phyloP scores from a whole-genome alignment of 805 yeast species.

The Saccharomycopsis malanga region DNA sequence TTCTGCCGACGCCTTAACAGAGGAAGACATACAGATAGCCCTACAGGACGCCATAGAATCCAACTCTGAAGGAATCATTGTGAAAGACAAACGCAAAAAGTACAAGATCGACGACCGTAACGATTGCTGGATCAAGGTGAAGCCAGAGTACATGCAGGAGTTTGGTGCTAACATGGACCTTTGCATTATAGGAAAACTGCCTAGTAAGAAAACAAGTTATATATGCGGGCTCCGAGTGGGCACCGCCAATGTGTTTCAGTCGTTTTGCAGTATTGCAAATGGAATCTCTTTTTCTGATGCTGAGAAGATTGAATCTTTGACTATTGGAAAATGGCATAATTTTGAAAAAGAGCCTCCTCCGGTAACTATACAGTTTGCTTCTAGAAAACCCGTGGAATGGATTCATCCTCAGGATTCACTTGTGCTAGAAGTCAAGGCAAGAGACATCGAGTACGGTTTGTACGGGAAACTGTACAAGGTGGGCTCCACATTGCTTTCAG shows the following conservation, averaged over 20 bases:
- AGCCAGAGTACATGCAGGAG: slow-evolving; percentile 82
- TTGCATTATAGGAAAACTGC: slow-evolving; percentile 69
- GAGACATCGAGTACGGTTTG: slow-evolving; percentile 52
- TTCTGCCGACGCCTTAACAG: slow-evolving; percentile 34
- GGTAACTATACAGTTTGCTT: slow-evolving; percentile 45
- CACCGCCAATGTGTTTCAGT: slow-evolving; percentile 38
- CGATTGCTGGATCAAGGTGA: slow-evolving; percentile 77
- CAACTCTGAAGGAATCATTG: slow-evolving; percentile 75
- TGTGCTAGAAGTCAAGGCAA: slow-evolving; percentile 76
- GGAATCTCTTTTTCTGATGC: slow-evolving; percentile 68
- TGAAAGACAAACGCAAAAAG: slow-evolving; percentile 53
- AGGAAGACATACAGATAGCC: slow-evolving; percentile 47
- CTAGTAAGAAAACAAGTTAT: slow-evolving; percentile 61
- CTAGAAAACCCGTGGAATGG: slow-evolving; percentile 63
- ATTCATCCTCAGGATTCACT: slow-evolving; percentile 71
- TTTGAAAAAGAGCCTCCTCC: slow-evolving; percentile 33
- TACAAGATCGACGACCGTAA: slow-evolving; percentile 59
- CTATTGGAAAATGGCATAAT: slow-evolving; percentile 56
- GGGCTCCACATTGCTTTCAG: slow-evolving; percentile 67
- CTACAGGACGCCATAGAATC: slow-evolving; percentile 50
- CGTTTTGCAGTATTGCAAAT: slow-evolving; percentile 77
- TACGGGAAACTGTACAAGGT: slow-evolving; percentile 45
- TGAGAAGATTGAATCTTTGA: slow-evolving; percentile 45
- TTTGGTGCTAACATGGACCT: slow-evolving; percentile 85
- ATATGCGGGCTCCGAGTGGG: slow-evolving; percentile 62